Evolutionary conservation across 441 rosid species (phyloP), one percentile per base, ranked within the genome.

Genomic region (Gossypium schwendimanii): DNA sequence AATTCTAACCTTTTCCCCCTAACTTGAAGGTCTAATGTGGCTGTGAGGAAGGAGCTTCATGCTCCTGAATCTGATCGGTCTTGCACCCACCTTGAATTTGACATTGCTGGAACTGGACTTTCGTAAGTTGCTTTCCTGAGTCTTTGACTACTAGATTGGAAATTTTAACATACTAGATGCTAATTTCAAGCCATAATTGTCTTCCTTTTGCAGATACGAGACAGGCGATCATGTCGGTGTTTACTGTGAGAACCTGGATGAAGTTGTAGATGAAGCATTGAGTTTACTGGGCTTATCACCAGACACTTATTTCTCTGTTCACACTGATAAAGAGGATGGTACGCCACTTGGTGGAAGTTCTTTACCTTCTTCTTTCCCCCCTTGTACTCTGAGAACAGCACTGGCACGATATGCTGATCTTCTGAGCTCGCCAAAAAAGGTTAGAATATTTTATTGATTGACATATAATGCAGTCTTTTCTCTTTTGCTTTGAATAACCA

Each of bases 201-300:
- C 68, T 77, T 78, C 50, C 52, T 67, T 28, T 73, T 59, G 75
- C 90, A 95, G 99, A 75, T 95, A 95, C 77, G 99, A 93, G 82
- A 89, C 97, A 12, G 99, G 99, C 68, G 99, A 95, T 84, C 99
- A 95, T 80, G 97, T 91, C 77, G 99, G 97, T 75, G 99, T 95
- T 33, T 85, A 83, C 76, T 82, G 92, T 78, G 96, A 93, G 77
- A 95, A 95, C 39, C 76, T 85, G 71, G 80, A 71, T 36, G 99
- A 95, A 82, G 82, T 86, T 23, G 99, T 93, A 21, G 99, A 91
- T 73, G 98, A 91, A 82, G 98, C 92, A 28, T 73, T 93, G 82
- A 81, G 49, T 28, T 80, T 95, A 41, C 80, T 95, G 74, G 92
- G 90, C 63, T 69, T 90, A 45, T 90, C 99, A 36, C 96, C 98